Evolutionary conservation across 495 filamentous ascomycete species (phyloP).

Genomic region (Pyronema omphalodes): DNA sequence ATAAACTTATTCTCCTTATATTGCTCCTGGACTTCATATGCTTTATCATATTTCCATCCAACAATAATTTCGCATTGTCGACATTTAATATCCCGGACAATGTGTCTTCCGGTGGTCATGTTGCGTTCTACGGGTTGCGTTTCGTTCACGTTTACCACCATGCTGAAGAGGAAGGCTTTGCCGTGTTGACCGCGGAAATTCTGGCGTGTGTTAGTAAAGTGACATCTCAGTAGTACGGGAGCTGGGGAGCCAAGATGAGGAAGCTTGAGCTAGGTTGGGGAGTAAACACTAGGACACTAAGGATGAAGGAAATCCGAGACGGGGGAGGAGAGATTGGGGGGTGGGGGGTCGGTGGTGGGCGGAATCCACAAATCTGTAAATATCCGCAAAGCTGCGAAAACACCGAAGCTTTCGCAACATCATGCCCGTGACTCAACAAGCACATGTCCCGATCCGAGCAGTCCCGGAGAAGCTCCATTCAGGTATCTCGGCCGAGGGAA

Average conservation of each 20-base stretch:
- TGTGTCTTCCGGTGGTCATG: conserved; percentile 95
- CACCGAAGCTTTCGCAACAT: background rate
- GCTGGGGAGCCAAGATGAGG: too few relatives aligned
- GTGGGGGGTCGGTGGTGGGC: too few relatives aligned
- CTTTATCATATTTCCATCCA: conserved; percentile 98
- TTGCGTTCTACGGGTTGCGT: conserved; percentile 74
- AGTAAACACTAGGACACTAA: too few relatives aligned
- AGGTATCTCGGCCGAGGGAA: too few relatives aligned
- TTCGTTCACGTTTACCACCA: conserved; percentile 70
- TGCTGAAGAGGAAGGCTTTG: conserved; percentile 93
- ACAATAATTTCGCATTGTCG: conserved; percentile 78
- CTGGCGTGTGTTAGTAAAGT: conserved; percentile 29
- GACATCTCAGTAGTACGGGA: background rate
- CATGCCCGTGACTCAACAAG: too few relatives aligned
- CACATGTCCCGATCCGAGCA: too few relatives aligned
- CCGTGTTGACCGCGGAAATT: conserved; percentile 98
- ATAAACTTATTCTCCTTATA: conserved; percentile 99
- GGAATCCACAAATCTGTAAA: too few relatives aligned
- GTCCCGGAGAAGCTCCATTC: too few relatives aligned
- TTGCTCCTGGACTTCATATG: conserved; percentile 77
- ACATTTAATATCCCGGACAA: conserved; percentile 84
- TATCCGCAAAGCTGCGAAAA: too few relatives aligned
- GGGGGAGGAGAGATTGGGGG: background rate
- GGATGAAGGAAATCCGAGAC: too few relatives aligned
- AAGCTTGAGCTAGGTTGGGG: background rate